Evolutionary conservation across 2,329 filamentous ascomycete genomes (phyloP).

Genomic region (Shiraia sp.): DNA sequence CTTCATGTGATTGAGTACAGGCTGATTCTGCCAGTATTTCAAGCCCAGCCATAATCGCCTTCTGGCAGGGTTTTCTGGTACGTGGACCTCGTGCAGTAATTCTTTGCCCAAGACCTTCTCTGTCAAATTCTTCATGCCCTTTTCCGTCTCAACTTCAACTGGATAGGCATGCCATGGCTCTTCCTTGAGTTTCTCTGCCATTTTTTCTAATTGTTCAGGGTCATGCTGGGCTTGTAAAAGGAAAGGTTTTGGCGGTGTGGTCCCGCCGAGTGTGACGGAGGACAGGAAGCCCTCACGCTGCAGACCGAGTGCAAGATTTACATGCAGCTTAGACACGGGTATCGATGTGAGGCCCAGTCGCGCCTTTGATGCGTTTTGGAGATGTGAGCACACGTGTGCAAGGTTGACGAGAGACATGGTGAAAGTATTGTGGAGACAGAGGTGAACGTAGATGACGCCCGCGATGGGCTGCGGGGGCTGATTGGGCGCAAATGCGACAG

Average conservation of each 20-base stretch:
- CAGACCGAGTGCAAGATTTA: conserved; percentile 73
- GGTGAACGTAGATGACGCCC: too few species aligned
- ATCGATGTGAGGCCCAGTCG: conserved; percentile 83
- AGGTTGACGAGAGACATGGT: conserved; percentile 75
- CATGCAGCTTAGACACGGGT: conserved; percentile 78
- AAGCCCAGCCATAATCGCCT: conserved; percentile 84
- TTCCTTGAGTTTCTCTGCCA: conserved; percentile 37
- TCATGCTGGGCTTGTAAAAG: conserved; percentile 34
- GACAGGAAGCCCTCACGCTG: conserved; percentile 83
- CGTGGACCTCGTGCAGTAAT: conserved; percentile 25
- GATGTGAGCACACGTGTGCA: conserved; percentile 81
- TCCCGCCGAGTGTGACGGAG: conserved; percentile 74
- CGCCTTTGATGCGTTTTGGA: conserved; percentile 87
- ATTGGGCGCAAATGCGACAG: conserved; percentile 11
- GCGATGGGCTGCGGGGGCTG: conserved; percentile 29
- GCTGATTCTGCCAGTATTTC: conserved; percentile 85
- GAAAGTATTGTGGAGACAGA: conserved; percentile 17
- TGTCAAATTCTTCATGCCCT: not conserved
- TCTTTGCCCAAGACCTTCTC: conserved; percentile 22
- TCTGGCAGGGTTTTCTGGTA: conserved; percentile 66
- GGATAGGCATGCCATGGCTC: conserved; percentile 49
- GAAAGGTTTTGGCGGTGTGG: conserved; percentile 52
- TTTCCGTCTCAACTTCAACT: conserved; percentile 2
- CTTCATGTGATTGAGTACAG: conserved; percentile 70
- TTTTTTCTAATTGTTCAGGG: conserved; percentile 30